Conservation (phyloP, 371 early-diverging fungal species). For the Mucor plumbeus region DNA sequence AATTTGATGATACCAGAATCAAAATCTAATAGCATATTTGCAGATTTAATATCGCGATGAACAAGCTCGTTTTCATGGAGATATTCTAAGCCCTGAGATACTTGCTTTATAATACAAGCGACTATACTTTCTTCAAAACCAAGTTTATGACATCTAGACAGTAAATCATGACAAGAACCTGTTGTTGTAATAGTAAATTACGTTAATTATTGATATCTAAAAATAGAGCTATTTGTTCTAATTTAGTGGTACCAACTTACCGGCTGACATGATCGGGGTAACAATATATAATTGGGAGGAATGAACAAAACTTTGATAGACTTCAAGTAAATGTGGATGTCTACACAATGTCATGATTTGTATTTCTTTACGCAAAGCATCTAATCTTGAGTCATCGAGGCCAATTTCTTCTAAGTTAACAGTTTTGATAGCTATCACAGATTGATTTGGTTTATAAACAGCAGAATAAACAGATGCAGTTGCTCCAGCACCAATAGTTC, state of each 20-base stretch:
- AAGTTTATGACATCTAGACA: slow-evolving; percentile 26
- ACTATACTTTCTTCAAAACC: slow-evolving; percentile 46
- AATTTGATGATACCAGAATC: slow-evolving; percentile 50
- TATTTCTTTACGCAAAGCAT: slow-evolving; percentile 60
- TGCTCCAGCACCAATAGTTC: slow-evolving; percentile 44
- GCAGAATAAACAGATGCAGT: slow-evolving; percentile 51
- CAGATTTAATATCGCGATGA: slow-evolving; percentile 96
- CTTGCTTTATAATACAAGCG: slow-evolving; percentile 80
- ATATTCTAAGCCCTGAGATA: slow-evolving; percentile 86
- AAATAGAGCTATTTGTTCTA: background rate
- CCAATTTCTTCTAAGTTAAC: slow-evolving; percentile 39
- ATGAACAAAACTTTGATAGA: slow-evolving; percentile 70
- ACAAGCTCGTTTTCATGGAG: slow-evolving; percentile 91
- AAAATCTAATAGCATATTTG: slow-evolving; percentile 89
- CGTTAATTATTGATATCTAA: background rate
- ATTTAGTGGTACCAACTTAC: slow-evolving; percentile 29
- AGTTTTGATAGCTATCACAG: slow-evolving; percentile 47
- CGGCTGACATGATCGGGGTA: slow-evolving; percentile 71
- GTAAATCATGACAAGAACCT: slow-evolving; percentile 51
- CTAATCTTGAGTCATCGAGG: slow-evolving; percentile 36
- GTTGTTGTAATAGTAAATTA: background rate
- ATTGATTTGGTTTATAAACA: slow-evolving; percentile 33
- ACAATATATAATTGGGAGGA: slow-evolving; percentile 66
- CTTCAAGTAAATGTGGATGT: slow-evolving; percentile 69
- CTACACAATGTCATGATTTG: slow-evolving; percentile 77